phyloP scores from a whole-genome alignment of 805 yeast genomes.

The Debaryomyces castellii region DNA sequence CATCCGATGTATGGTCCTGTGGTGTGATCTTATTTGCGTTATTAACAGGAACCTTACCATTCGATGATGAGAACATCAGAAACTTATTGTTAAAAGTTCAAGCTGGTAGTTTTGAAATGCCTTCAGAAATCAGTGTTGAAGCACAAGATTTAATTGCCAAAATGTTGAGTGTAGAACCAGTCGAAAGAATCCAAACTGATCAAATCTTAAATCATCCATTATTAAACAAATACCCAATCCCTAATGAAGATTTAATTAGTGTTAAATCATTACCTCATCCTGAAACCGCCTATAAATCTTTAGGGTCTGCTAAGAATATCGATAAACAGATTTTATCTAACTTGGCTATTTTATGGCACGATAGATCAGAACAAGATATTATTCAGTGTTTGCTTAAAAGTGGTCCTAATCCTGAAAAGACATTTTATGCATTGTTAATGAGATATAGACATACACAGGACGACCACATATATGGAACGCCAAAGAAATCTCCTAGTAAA shows the following conservation, averaged over 20 bases:
- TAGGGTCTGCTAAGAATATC: constrained; percentile 46
- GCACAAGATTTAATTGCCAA: constrained; percentile 82
- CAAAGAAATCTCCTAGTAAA: constrained; percentile 11
- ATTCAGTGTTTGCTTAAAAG: constrained; percentile 32
- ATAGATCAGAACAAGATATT: constrained; percentile 44
- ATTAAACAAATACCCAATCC: constrained; percentile 52
- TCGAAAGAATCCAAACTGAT: constrained; percentile 71
- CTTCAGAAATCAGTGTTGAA: constrained; percentile 71
- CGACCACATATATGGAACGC: constrained; percentile 14
- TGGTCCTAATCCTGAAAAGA: constrained; percentile 46
- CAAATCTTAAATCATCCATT: constrained; percentile 82
- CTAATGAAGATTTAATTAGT: constrained; percentile 44
- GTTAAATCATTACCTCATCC: constrained; percentile 54
- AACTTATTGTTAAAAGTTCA: constrained; percentile 86
- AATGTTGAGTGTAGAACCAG: constrained; percentile 84
- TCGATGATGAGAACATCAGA: constrained; percentile 94
- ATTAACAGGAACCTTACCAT: constrained; percentile 92
- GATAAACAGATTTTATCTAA: constrained; percentile 55
- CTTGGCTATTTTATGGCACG: constrained; percentile 58
- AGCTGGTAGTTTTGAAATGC: constrained; percentile 83
- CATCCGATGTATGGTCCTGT: constrained; percentile 97
- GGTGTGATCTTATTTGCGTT: constrained; percentile 94
- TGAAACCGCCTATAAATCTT: constrained; percentile 50
- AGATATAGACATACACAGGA: constrained; percentile 44
- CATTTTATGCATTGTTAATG: constrained; percentile 45